These are phyloP conservation scores for Mucor saturninus DNA, from an alignment of 371 early-diverging fungal genomes.

Conservation along the genomic window DNA sequence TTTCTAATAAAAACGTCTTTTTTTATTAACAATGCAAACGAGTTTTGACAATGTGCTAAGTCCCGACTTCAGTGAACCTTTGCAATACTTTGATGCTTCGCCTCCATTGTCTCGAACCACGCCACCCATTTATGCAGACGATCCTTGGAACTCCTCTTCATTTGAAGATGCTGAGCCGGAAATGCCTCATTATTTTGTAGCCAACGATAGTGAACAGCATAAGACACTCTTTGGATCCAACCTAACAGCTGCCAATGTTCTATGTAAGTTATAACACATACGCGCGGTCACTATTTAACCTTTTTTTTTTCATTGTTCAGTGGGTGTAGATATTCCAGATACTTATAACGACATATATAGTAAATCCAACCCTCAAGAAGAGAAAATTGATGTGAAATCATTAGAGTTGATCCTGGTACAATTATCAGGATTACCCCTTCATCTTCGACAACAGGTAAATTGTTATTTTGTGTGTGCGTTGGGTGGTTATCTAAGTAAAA, in stretches of 20 bases:
- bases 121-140: conserved; percentile 21
- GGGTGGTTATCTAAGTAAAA: too few relatives aligned
- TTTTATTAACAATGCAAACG: conserved; percentile 5
- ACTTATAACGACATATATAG: conserved; percentile 19
- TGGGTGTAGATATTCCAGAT: conserved; percentile 25
- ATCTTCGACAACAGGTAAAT: conserved; percentile 12
- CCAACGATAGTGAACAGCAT: not conserved
- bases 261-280: conserved; percentile 7
- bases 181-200: not conserved
- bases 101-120: conserved; percentile 7
- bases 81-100: conserved; percentile 9
- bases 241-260: conserved; percentile 15
- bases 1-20: not conserved
- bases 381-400: conserved; percentile 4
- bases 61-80: conserved; percentile 17
- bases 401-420: conserved; percentile 5
- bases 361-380: conserved; percentile 10
- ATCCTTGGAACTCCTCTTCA: conserved; percentile 21
- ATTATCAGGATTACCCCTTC: conserved; percentile 11
- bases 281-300: not conserved
- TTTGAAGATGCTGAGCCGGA: conserved; percentile 1
- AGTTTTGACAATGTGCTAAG: conserved; percentile 17
- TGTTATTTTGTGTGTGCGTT: not conserved
- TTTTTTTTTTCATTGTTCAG: conserved; percentile 7
- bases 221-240: not conserved